Evolutionary conservation across 441 rosid species (phyloP).

Genomic region (Syzygium syzygioides): DNA sequence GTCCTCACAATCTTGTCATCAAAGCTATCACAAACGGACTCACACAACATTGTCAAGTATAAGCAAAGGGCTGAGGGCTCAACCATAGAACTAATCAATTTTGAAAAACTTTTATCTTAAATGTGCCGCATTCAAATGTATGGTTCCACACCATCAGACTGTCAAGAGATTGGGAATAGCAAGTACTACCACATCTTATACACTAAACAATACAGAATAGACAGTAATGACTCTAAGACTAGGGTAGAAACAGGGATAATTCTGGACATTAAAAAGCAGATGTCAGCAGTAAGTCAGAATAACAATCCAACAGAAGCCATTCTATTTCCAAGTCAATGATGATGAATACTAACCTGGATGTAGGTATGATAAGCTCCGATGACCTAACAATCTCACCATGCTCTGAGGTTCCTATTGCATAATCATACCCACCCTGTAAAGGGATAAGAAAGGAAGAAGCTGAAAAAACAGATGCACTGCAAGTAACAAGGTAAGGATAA

Average conservation of each 20-base stretch:
- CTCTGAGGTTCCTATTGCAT: slow-evolving; percentile 91
- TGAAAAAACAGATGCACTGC: background rate
- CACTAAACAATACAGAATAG: background rate
- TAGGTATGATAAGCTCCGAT: slow-evolving; percentile 64
- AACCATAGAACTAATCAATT: background rate
- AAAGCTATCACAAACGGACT: background rate
- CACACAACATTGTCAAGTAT: background rate
- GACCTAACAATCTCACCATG: slow-evolving; percentile 65
- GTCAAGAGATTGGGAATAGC: background rate
- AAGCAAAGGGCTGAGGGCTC: background rate
- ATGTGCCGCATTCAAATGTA: background rate
- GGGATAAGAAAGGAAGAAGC: background rate
- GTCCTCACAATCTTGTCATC: background rate
- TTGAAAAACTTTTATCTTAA: background rate
- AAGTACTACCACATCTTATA: background rate
- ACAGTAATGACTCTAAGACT: background rate
- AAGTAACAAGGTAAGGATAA: background rate
- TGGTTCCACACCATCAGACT: background rate
- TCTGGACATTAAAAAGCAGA: background rate
- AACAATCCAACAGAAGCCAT: background rate
- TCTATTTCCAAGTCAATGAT: background rate
- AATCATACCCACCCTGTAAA: slow-evolving; percentile 87
- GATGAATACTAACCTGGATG: slow-evolving; percentile 50
- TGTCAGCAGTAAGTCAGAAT: background rate
- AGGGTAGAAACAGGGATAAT: background rate